Percentiles rank a stretch among this genome's conserved stretches.
phyloP scores from a whole-genome alignment of 148 eudicot species.

The Rheum nobile region DNA sequence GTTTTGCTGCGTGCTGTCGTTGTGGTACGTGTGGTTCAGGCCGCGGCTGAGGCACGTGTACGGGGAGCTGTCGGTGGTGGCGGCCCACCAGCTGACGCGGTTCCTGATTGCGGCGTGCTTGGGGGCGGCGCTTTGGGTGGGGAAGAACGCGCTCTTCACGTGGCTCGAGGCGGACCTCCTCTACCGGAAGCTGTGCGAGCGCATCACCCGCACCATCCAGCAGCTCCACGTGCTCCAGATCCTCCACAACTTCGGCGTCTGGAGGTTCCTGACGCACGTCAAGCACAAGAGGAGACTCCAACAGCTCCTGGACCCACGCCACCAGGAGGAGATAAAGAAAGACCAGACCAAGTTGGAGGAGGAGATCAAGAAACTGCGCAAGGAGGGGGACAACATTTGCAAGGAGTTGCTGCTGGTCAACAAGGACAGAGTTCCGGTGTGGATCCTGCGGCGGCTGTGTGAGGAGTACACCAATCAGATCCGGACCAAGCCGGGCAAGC shows the following conservation, averaged over 20 bases:
- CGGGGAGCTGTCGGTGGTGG: neutral
- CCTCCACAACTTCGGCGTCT: neutral
- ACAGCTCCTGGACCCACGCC: neutral
- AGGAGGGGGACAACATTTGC: neutral
- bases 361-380: neutral
- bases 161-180: neutral
- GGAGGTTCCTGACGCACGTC: neutral
- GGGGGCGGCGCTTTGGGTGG: neutral
- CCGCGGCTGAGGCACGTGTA: neutral
- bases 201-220: neutral
- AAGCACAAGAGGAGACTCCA: neutral
- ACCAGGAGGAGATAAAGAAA: no score
- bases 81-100: neutral
- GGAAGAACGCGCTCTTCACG: neutral
- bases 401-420: neutral
- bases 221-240: neutral
- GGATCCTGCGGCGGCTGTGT: neutral
- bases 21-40: slow-evolving; percentile 6
- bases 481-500: neutral
- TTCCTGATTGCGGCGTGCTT: neutral
- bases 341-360: neutral
- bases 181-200: neutral
- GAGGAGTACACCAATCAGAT: neutral
- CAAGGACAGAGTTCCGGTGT: neutral
- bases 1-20: neutral